Conservation (phyloP, 495 filamentous ascomycete species). For the Hypoxylon fuscum region DNA sequence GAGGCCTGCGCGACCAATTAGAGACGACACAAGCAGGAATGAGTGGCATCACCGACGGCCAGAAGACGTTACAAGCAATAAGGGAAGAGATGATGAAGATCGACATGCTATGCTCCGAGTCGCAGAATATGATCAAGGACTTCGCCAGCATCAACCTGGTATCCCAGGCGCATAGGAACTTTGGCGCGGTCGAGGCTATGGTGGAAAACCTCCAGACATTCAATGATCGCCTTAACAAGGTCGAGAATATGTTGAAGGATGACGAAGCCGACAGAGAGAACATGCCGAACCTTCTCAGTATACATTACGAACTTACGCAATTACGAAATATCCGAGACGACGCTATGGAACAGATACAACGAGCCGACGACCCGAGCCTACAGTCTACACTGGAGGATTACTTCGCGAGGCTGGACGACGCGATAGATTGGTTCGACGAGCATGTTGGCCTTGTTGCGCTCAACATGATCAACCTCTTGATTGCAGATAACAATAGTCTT, state of each 20-base stretch:
- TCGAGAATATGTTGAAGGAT: slow-evolving; percentile 77
- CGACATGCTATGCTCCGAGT: slow-evolving; percentile 95
- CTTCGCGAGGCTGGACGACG: slow-evolving; percentile 86
- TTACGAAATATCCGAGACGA: slow-evolving; percentile 93
- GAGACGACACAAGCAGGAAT: slow-evolving; percentile 93
- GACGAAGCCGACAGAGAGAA: slow-evolving; percentile 86
- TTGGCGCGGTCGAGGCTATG: slow-evolving; percentile 91
- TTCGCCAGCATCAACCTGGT: slow-evolving; percentile 96
- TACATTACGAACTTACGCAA: slow-evolving; percentile 91
- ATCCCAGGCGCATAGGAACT: slow-evolving; percentile 92
- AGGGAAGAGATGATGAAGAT: slow-evolving; percentile 99
- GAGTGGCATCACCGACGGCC: slow-evolving; percentile 82
- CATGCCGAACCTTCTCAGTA: slow-evolving; percentile 87
- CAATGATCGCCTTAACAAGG: slow-evolving; percentile 72
- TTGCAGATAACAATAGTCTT: slow-evolving; percentile 83
- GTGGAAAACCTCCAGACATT: slow-evolving; percentile 87
- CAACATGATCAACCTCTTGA: slow-evolving; percentile 86
- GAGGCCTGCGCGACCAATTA: slow-evolving; percentile 87
- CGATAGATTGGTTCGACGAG: slow-evolving; percentile 93
- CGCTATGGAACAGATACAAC: slow-evolving; percentile 91
- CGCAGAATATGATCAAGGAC: slow-evolving; percentile 94
- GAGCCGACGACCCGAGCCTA: slow-evolving; percentile 74
- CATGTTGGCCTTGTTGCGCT: slow-evolving; percentile 87
- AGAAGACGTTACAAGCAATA: slow-evolving; percentile 85
- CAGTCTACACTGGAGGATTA: slow-evolving; percentile 85